Evolutionary conservation across 1,284 basidiomycete genomes (phyloP).

Genomic region (Filobasidium uniguttulatum): DNA sequence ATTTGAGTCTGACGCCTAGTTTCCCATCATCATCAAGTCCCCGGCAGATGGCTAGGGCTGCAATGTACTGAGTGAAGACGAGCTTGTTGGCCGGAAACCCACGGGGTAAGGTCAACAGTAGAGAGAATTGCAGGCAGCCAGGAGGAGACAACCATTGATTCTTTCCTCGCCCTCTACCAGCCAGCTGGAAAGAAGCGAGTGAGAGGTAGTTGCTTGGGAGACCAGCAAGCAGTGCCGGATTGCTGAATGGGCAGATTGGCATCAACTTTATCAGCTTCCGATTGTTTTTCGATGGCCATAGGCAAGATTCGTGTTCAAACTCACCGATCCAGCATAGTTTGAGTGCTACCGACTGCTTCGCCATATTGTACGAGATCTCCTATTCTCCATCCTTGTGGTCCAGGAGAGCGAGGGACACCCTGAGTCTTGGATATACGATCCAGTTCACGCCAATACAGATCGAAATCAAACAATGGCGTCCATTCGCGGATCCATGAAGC

Average conservation of each 20-base stretch:
- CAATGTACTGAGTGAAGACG: conserved; percentile 93
- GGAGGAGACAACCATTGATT: conserved; percentile 89
- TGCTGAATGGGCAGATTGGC: conserved; percentile 43
- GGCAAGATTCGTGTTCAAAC: conserved; percentile 24
- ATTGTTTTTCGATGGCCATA: neutral
- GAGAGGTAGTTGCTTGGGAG: conserved; percentile 61
- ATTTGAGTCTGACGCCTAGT: conserved; percentile 65
- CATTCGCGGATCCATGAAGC: conserved; percentile 18
- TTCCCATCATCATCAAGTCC: conserved; percentile 47
- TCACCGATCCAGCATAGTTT: conserved; percentile 85
- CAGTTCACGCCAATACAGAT: conserved; percentile 35
- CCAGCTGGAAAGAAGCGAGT: conserved; percentile 73
- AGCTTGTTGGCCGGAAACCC: conserved; percentile 52
- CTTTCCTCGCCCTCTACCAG: conserved; percentile 73
- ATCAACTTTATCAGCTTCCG: neutral
- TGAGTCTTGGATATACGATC: conserved; percentile 23
- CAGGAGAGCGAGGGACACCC: conserved; percentile 16
- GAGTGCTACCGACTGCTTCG: conserved; percentile 83
- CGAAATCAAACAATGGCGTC: conserved; percentile 41
- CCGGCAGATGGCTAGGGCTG: conserved; percentile 76
- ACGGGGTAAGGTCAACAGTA: conserved; percentile 52
- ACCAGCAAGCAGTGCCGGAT: conserved; percentile 53
- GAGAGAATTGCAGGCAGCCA: conserved; percentile 77
- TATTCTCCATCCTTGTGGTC: conserved; percentile 41
- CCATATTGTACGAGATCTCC: conserved; percentile 74